phyloP scores from a whole-genome alignment of 164 flowering plant species.

The Magnolia kwangsiensis region DNA sequence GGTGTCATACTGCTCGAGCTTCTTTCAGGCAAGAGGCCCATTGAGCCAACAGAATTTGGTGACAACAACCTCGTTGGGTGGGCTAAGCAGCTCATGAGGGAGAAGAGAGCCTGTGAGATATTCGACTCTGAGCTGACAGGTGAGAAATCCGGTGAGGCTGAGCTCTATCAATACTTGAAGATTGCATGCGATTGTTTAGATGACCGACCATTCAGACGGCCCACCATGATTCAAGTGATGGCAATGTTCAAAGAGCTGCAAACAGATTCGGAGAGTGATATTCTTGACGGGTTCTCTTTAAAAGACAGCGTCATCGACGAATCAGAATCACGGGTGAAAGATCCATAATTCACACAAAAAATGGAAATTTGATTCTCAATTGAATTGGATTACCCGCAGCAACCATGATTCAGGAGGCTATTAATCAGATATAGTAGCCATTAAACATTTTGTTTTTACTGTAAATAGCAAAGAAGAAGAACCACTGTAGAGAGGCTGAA shows the following conservation, averaged over 20 bases:
- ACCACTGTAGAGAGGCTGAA: slow-evolving; percentile 8
- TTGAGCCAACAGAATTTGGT: slow-evolving; percentile 63
- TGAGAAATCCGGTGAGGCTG: slow-evolving; percentile 41
- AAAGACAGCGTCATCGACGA: slow-evolving; percentile 54
- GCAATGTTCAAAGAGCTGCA: slow-evolving; percentile 87
- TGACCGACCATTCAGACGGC: slow-evolving; percentile 70
- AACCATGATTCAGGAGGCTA: not conserved
- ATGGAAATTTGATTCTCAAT: not conserved
- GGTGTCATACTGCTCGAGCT: slow-evolving; percentile 78
- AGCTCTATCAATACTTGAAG: slow-evolving; percentile 61
- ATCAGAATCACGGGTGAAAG: slow-evolving; percentile 42
- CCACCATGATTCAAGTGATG: slow-evolving; percentile 96
- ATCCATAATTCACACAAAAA: slow-evolving; percentile 2
- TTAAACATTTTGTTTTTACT: slow-evolving; percentile 13
- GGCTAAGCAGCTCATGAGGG: slow-evolving; percentile 72
- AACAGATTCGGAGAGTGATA: slow-evolving; percentile 58
- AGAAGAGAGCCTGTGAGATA: slow-evolving; percentile 52
- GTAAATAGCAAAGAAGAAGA: slow-evolving; percentile 24
- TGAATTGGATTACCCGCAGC: slow-evolving; percentile 5
- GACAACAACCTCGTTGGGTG: slow-evolving; percentile 93
- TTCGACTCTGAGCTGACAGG: slow-evolving; percentile 52
- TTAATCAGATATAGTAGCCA: not conserved
- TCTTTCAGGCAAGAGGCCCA: slow-evolving; percentile 78
- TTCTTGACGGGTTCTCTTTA: slow-evolving; percentile 61
- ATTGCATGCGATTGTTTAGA: slow-evolving; percentile 80